phyloP scores from a whole-genome alignment of 495 filamentous ascomycete genomes.

The Hyaloscypha finlandica region DNA sequence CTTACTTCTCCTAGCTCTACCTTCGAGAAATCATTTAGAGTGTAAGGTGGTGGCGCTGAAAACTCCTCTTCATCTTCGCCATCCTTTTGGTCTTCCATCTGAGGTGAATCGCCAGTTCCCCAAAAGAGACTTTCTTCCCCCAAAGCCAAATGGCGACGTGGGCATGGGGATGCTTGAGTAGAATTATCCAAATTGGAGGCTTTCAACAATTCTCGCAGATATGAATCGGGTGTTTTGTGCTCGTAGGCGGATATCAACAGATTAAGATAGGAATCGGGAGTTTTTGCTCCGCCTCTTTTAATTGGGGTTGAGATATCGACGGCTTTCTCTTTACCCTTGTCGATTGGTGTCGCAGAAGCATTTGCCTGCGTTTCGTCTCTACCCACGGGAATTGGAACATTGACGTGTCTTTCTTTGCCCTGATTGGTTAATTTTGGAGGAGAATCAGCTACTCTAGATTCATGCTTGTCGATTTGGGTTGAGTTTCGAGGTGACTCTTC shows the following conservation, averaged over 20 bases:
- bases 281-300: neutral
- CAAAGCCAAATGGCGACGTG: neutral
- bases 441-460: no score
- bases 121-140: neutral
- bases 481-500: neutral
- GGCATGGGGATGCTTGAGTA: neutral
- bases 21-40: neutral
- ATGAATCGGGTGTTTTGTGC: neutral
- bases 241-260: slow-evolving; percentile 1
- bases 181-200: neutral
- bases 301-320: neutral
- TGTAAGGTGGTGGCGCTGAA: neutral
- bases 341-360: neutral
- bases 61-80: neutral
- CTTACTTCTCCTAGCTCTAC: neutral
- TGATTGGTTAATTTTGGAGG: neutral
- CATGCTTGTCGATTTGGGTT: neutral
- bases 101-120: neutral
- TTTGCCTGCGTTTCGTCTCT: neutral
- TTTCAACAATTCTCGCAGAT: neutral
- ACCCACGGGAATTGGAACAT: neutral
- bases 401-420: neutral
- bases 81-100: neutral
- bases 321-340: neutral
- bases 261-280: slow-evolving; percentile 17